Evolutionary conservation across 208 protist species (phyloP).

Genomic region (Strigomonas oncopelti): DNA sequence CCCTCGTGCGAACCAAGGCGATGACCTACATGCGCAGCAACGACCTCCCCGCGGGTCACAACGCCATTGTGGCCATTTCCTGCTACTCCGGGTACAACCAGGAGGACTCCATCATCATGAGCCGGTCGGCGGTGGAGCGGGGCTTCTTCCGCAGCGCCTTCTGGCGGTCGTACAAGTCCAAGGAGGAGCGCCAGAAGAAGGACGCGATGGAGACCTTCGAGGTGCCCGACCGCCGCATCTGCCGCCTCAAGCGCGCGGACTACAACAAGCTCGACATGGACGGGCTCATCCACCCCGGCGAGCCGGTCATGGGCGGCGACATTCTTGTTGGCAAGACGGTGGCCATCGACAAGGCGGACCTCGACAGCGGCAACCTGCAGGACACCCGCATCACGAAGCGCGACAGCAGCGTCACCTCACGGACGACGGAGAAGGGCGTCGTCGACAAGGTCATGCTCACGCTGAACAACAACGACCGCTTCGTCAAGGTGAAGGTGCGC

Average conservation of each 20-base stretch:
- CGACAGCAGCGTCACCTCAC: conserved; percentile 80
- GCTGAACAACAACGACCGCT: conserved; percentile 85
- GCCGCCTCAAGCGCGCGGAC: conserved; percentile 72
- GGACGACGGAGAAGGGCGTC: conserved; percentile 86
- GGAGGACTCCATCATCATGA: conserved; percentile 99
- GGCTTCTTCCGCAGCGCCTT: conserved; percentile 97
- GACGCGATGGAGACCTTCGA: conserved; percentile 90
- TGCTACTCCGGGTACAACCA: conserved; percentile 99
- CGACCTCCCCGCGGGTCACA: conserved; percentile 98
- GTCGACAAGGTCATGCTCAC: conserved; percentile 96
- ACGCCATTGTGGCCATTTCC: conserved; percentile 99
- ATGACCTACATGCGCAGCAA: conserved; percentile 95
- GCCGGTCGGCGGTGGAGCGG: conserved; percentile 95
- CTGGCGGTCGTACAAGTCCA: conserved; percentile 78
- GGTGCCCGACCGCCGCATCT: conserved; percentile 86
- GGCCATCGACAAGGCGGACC: conserved; percentile 29
- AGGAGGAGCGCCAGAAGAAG: conserved; percentile 74
- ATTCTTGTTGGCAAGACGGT: conserved; percentile 94
- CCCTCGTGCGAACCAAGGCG: conserved; percentile 94
- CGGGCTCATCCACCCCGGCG: conserved; percentile 90
- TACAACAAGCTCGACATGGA: conserved; percentile 97
- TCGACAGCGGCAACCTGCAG: conserved; percentile 37
- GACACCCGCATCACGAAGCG: conserved; percentile 74
- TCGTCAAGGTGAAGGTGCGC: conserved; percentile 93
- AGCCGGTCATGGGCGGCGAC: conserved; percentile 80